These are phyloP conservation scores for Pythium aristosporum DNA, from an alignment of 352 stramenopile species.

Conservation along the genomic window DNA sequence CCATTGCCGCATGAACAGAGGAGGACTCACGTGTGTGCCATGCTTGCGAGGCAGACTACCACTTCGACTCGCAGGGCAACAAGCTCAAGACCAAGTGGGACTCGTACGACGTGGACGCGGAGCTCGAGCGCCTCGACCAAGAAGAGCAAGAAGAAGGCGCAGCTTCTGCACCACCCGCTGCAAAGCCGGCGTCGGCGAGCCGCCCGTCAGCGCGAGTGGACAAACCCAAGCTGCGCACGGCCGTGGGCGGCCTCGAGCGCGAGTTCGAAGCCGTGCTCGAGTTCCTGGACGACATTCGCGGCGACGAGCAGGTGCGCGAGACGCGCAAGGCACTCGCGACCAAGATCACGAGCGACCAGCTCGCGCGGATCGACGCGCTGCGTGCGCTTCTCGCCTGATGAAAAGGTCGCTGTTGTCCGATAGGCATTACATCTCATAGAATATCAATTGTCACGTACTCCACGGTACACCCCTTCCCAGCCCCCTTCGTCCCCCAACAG, in stretches of 20 bases:
- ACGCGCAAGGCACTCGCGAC: constrained; percentile 65
- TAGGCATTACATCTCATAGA: constrained; percentile 6
- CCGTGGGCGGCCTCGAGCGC: constrained; percentile 56
- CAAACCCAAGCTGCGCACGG: constrained; percentile 44
- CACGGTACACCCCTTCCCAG: neutral
- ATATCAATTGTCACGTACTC: neutral
- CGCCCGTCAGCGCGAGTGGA: constrained; percentile 17
- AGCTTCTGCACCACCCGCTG: neutral
- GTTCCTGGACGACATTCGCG: constrained; percentile 71
- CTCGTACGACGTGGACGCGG: constrained; percentile 73
- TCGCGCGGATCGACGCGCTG: constrained; percentile 64
- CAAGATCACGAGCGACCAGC: constrained; percentile 69
- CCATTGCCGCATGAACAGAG: neutral
- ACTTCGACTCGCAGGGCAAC: constrained; percentile 83
- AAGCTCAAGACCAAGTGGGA: constrained; percentile 89
- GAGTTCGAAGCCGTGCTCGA: constrained; percentile 79
- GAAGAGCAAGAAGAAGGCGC: constrained; percentile 35
- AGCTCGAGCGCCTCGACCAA: constrained; percentile 65
- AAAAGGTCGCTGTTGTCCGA: neutral
- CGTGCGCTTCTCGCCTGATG: constrained; percentile 26
- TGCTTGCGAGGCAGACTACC: constrained; percentile 52
- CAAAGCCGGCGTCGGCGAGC: constrained; percentile 2
- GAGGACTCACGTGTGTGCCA: neutral
- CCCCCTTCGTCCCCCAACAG: neutral
- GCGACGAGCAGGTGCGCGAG: constrained; percentile 63